Evolutionary conservation across 208 protist genomes (phyloP).

Genomic region (Chromosphaera perkinsii): DNA sequence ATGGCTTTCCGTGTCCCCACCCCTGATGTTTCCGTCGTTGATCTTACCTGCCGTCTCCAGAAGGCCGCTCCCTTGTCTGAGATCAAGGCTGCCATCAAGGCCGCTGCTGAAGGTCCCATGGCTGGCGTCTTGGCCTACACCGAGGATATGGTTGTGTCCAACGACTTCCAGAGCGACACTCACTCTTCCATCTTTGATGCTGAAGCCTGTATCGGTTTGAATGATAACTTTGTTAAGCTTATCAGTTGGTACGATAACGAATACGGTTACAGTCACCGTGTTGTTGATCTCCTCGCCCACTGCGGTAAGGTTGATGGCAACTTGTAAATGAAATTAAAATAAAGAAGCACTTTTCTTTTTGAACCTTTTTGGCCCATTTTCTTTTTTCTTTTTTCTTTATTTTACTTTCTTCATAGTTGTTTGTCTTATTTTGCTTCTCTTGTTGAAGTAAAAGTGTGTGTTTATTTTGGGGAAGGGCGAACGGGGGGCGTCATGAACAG

Average conservation of each 20-base stretch:
- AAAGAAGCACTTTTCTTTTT: too few species aligned
- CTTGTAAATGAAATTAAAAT: too few species aligned
- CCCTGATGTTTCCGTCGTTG: constrained; percentile 94
- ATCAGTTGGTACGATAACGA: constrained; percentile 82
- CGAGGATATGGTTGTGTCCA: constrained; percentile 93
- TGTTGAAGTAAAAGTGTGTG: too few species aligned
- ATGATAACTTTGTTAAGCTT: constrained; percentile 96
- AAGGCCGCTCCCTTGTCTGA: constrained; percentile 86
- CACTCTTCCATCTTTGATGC: constrained; percentile 95
- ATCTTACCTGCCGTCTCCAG: constrained; percentile 86
- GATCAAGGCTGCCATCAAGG: constrained; percentile 88
- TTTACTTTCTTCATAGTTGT: too few species aligned
- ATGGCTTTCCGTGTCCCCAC: constrained; percentile 89
- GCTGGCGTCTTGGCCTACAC: constrained; percentile 94
- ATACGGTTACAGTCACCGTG: constrained; percentile 94
- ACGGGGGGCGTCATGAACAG: too few species aligned
- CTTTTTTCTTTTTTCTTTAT: too few species aligned
- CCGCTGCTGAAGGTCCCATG: constrained; percentile 66
- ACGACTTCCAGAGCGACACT: constrained; percentile 90
- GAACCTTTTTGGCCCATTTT: too few species aligned
- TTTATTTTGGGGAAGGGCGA: too few species aligned
- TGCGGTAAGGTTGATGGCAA: constrained; percentile 6
- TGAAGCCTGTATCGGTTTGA: constrained; percentile 88
- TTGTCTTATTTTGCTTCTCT: too few species aligned
- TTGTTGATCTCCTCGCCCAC: constrained; percentile 87